Evolutionary conservation across 345 rosid genomes (phyloP).

Genomic region (Toxicodendron radicans): DNA sequence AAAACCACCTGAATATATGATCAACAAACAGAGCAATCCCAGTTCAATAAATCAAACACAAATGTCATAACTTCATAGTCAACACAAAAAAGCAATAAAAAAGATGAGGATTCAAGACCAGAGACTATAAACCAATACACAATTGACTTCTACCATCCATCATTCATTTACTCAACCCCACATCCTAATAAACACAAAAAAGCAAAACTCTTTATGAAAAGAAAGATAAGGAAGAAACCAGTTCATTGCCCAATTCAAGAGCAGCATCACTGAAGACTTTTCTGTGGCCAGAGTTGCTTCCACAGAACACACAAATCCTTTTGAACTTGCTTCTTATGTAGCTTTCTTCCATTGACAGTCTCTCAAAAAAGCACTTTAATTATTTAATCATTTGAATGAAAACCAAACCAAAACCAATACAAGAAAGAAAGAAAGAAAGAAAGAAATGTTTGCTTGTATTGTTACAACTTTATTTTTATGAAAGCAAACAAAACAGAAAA

Average conservation of each 20-base stretch:
- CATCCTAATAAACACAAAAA: background rate
- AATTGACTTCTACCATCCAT: too few relatives aligned
- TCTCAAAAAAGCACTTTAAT: constrained; percentile 6
- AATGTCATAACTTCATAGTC: constrained; percentile 10
- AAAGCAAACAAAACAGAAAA: constrained; percentile 13
- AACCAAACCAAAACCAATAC: constrained; percentile 3
- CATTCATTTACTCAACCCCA: background rate
- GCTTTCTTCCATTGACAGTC: constrained; percentile 57
- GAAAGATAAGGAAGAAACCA: constrained; percentile 50
- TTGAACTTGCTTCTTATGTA: constrained; percentile 52
- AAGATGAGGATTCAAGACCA: constrained; percentile 4
- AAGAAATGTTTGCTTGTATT: constrained; percentile 7
- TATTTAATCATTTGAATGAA: constrained; percentile 23
- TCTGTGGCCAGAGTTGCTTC: constrained; percentile 85
- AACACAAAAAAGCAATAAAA: constrained; percentile 5
- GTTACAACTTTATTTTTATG: constrained; percentile 15
- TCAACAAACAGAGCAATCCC: constrained; percentile 19
- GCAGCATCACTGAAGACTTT: constrained; percentile 90
- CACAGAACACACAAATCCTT: constrained; percentile 90
- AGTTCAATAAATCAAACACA: constrained; percentile 14
- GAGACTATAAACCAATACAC: background rate
- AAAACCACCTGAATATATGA: background rate
- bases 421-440: constrained; percentile 17
- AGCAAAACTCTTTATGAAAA: constrained; percentile 14
- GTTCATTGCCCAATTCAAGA: constrained; percentile 86